Evolutionary conservation across 1,284 basidiomycete species (phyloP), one percentile per base, ranked within the genome.

Genomic region (Cutaneotrichosporon sp.): DNA sequence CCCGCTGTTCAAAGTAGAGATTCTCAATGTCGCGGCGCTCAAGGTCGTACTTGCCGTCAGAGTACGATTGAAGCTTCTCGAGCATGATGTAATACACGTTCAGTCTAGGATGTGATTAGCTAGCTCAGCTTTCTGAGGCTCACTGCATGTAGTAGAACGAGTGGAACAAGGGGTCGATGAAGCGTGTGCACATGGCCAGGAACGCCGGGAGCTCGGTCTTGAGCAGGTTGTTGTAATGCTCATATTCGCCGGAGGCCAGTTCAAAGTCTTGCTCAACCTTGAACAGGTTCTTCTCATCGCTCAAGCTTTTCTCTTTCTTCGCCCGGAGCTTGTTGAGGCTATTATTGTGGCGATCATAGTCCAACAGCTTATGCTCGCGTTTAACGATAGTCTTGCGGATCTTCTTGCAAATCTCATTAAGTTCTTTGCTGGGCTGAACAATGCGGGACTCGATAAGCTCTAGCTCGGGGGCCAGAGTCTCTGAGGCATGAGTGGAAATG

Each of bases 91-190:
- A 97, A 76, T 86, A 94, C 52, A 97, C 87, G 75, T 97, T 97
- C 63, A 94, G 77, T 74, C 87, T 93, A 55, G 17, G 12, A 11
- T 14, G 41, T 60, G n/a, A n/a, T n/a, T n/a, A n/a, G n/a, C n/a
- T 39, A 59, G 55, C 51, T 38, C 10, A 14, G 44, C 29, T 22
- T 19, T 8, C 32, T 7, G 2, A 83, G 1, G 19, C 89, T 66
- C 63, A 92, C 90, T 97, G 92, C 94, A 98, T 97, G 76, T 97
- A 99, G 80, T 90, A 99, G 80, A 94, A 93, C 22, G 90, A 94
- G 68, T 97, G 87, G 82, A 97, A 98, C 14, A 98, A 79, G 1
- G 96, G 96, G 61, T 94, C 88, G 70, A 98, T 89, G 76, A 97
- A 97, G 55, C 86, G 82, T 1, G 88, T 87, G 1, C 87, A 81